A percentile compares a stretch with the other conserved stretches of the same genome.
phyloP scores from a whole-genome alignment of 2,329 filamentous ascomycete genomes.

The Pleoardoris graminearum region DNA sequence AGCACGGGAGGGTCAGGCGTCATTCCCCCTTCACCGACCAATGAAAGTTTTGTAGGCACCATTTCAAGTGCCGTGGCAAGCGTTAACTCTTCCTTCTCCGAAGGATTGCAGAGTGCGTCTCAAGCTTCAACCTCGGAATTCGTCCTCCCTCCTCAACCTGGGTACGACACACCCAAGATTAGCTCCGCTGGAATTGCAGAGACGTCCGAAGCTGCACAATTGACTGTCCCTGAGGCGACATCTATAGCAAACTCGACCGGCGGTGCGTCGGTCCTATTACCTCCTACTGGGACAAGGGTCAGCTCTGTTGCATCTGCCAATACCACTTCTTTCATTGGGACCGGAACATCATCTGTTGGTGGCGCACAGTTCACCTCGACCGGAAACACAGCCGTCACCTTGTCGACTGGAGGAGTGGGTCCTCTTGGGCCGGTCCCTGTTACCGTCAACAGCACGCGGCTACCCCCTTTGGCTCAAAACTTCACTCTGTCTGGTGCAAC shows the following conservation, averaged over 20 bases:
- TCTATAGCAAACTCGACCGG: slow-evolving; percentile 17
- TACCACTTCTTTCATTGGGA: neutral
- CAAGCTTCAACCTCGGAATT: neutral
- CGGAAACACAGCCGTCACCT: slow-evolving; percentile 9
- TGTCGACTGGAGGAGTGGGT: slow-evolving; percentile 12
- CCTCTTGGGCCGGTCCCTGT: neutral
- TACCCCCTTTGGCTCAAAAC: slow-evolving; percentile 7
- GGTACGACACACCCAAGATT: slow-evolving; percentile 7
- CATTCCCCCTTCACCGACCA: slow-evolving; percentile 2
- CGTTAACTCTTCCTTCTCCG: slow-evolving; percentile 20
- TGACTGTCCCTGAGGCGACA: neutral
- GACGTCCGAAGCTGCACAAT: slow-evolving; percentile 8
- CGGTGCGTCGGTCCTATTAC: slow-evolving; percentile 3
- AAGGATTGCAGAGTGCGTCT: slow-evolving; percentile 32
- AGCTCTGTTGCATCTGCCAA: slow-evolving; percentile 7
- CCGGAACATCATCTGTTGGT: no score
- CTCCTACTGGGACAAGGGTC: slow-evolving; percentile 9
- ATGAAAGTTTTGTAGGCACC: slow-evolving; percentile 3
- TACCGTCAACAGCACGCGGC: slow-evolving; percentile 1
- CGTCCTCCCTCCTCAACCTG: slow-evolving; percentile 4
- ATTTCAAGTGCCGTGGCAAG: slow-evolving; percentile 10
- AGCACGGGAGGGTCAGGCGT: neutral
- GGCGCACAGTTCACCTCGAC: slow-evolving; percentile 1
- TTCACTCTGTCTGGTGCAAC: slow-evolving; percentile 18
- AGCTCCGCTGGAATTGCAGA: neutral